phyloP scores from a whole-genome alignment of 1,139 yeast genomes.

The Sugiyamaella pinicola region DNA sequence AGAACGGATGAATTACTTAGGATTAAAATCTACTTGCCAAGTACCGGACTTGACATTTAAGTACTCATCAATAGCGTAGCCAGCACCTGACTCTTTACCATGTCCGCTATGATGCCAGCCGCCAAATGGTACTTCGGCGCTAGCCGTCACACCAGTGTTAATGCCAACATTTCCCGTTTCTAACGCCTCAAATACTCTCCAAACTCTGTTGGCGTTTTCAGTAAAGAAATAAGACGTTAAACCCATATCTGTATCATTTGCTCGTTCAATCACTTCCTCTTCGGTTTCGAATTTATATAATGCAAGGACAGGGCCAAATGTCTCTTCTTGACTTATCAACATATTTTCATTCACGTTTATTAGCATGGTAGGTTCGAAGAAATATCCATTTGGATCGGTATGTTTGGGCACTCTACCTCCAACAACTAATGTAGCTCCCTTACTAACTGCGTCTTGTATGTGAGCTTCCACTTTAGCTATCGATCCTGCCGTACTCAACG shows the following conservation, averaged over 20 bases:
- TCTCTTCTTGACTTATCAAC: constrained; percentile 72
- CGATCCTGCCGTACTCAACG: constrained; percentile 69
- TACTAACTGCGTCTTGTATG: constrained; percentile 67
- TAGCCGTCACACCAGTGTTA: constrained; percentile 69
- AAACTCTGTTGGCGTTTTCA: constrained; percentile 58
- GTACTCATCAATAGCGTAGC: constrained; percentile 73
- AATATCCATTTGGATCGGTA: constrained; percentile 61
- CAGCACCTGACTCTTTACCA: constrained; percentile 72
- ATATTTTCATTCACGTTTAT: constrained; percentile 66
- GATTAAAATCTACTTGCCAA: constrained; percentile 25
- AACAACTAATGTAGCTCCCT: constrained; percentile 70
- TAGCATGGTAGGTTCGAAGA: constrained; percentile 77
- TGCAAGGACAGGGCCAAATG: constrained; percentile 91
- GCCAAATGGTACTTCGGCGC: constrained; percentile 64
- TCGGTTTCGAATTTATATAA: constrained; percentile 65
- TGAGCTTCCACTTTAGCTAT: constrained; percentile 66
- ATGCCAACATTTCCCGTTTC: constrained; percentile 86
- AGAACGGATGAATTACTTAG: no score
- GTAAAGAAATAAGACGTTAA: constrained; percentile 86
- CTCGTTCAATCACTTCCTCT: constrained; percentile 70
- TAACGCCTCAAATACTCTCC: constrained; percentile 62
- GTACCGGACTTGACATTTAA: constrained; percentile 62
- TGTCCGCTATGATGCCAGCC: constrained; percentile 75
- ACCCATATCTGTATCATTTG: constrained; percentile 77
- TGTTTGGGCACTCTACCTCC: constrained; percentile 68